Conservation (phyloP, 805 yeast species). For the Ogataea minuta region DNA sequence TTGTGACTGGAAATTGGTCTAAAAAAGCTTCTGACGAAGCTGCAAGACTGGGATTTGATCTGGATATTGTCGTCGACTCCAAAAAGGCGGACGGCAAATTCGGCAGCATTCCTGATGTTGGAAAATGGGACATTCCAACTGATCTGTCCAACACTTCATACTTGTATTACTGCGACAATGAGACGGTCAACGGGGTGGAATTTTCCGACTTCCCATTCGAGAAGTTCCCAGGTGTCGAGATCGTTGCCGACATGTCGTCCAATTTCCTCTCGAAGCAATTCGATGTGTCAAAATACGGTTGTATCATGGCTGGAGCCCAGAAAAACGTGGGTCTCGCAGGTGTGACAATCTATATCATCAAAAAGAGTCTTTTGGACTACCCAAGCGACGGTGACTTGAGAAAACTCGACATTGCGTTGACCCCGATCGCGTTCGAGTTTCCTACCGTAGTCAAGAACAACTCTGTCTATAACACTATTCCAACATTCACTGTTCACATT, state of each 20-base stretch:
- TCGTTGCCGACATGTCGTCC: constrained; percentile 94
- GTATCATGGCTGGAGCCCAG: constrained; percentile 97
- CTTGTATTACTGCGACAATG: constrained; percentile 92
- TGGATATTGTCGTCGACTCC: constrained; percentile 66
- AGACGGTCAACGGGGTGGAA: constrained; percentile 95
- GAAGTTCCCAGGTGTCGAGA: constrained; percentile 65
- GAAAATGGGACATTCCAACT: constrained; percentile 60
- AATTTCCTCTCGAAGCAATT: constrained; percentile 79
- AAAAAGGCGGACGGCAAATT: constrained; percentile 56
- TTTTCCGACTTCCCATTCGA: constrained; percentile 50
- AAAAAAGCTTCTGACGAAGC: constrained; percentile 88
- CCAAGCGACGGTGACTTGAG: constrained; percentile 61
- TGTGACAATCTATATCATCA: constrained; percentile 84
- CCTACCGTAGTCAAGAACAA: constrained; percentile 85
- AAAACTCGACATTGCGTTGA: constrained; percentile 63
- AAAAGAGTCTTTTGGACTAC: constrained; percentile 70
- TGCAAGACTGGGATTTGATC: constrained; percentile 71
- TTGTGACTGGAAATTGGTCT: constrained; percentile 94
- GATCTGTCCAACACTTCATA: constrained; percentile 71
- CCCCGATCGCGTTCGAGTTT: constrained; percentile 87
- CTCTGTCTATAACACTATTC: constrained; percentile 94
- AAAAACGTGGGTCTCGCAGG: constrained; percentile 98
- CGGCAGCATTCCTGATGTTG: constrained; percentile 62
- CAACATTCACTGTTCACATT: constrained; percentile 87
- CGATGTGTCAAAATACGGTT: constrained; percentile 82